Conservation (phyloP, 2,329 filamentous ascomycete genomes). For the Rutstroemia sydowiana region DNA sequence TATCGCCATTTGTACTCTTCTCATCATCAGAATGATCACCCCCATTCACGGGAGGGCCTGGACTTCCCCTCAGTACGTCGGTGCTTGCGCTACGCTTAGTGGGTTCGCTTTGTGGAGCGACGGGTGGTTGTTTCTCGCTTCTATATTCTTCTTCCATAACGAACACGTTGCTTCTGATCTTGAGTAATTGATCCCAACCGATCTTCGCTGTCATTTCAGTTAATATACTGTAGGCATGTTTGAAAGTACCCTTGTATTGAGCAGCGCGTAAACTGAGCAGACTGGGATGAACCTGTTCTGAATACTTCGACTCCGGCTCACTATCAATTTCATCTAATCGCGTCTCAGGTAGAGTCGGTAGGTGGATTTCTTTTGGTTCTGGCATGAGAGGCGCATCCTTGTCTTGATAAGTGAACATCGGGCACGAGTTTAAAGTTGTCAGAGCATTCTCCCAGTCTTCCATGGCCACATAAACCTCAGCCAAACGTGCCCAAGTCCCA, state of each 20-base stretch:
- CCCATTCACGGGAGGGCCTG: constrained; percentile 45
- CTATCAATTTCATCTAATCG: constrained; percentile 95
- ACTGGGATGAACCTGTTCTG: constrained; percentile 81
- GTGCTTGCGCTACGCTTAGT: constrained; percentile 67
- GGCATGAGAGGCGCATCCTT: constrained; percentile 95
- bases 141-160: constrained; percentile 99
- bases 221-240: constrained; percentile 86
- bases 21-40: constrained; percentile 30
- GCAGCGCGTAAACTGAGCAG: constrained; percentile 80
- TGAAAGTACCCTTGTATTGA: constrained; percentile 88
- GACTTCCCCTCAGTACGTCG: constrained; percentile 66
- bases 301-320: constrained; percentile 71
- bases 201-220: constrained; percentile 96
- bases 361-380: constrained; percentile 77
- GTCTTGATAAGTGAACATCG: constrained; percentile 99
- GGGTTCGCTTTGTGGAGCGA: constrained; percentile 35
- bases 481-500: constrained; percentile 88
- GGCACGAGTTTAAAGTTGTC: constrained; percentile 93
- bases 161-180: constrained; percentile 92
- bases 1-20: constrained; percentile 27
- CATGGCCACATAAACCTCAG: constrained; percentile 86
- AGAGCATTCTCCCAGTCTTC: constrained; percentile 97
- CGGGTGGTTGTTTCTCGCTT: constrained; percentile 67
- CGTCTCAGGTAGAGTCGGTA: constrained; percentile 83
- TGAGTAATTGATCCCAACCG: constrained; percentile 93